Base-by-base conservation (phyloP, 306 rosid species). In the Pterocarpus macrocarpus region DNA sequence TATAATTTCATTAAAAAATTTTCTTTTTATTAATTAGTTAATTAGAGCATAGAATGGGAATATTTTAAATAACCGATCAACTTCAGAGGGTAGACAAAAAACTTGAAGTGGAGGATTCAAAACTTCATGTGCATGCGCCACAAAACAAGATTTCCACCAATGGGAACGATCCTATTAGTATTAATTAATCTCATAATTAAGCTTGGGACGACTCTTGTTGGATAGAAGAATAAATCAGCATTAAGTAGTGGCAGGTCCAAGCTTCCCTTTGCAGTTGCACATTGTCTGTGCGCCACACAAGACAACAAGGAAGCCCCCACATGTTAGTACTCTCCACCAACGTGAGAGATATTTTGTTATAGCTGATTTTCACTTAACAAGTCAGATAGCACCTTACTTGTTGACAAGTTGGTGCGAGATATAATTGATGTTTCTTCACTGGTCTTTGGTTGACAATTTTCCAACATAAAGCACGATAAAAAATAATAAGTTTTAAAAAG, bases 241-340 rank as follows among this genome's bases (percentile, higher is more conserved):
- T 16, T 36, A n/a, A 53, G 55, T 15, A 38, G 79, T 64, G 82
- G 87, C 77, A 84, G 89, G 89, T 69, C 86, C 85, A 55, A 77
- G 71, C 64, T 62, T 28, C 32, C 17, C 73, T 69, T 38, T 35
- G 62, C 4, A n/a, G 7, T 52, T 53, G 78, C 36, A 47, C 69
- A 50, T 59, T 36, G 35, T 75, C 77, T 75, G 76, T 57, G 71
- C 75, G 79, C 71, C 80, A 55, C 84, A 78, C 17, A 61, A 79
- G 35, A 77, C 16, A 63, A 75, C 13, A 15, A 17, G 43, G 35
- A 68, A 44, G 41, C 57, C 82, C 81, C 75, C 59, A 69, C 82
- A 79, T 59, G 33, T 35, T 69, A 35, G 44, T 47, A 28, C 16
- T 30, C 78, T 66, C 65, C 76, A 72, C 62, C 71, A 71, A 68